These are phyloP conservation scores for Stagonosporopsis tanaceti DNA, from an alignment of 2,329 filamentous ascomycete genomes.

Conservation along the genomic window DNA sequence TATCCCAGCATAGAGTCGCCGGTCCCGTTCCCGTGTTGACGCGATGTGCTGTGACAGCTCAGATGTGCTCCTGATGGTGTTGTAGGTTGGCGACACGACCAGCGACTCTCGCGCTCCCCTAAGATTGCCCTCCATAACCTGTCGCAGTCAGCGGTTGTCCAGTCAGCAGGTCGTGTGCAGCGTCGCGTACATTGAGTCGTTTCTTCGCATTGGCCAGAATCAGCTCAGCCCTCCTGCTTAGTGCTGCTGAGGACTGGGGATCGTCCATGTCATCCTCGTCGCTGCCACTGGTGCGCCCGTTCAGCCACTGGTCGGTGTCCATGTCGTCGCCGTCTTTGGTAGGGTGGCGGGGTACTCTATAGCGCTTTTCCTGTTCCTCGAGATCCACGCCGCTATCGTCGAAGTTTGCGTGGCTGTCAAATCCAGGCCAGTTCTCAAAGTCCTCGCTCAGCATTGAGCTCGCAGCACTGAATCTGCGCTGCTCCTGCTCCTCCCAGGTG, in stretches of 20 bases:
- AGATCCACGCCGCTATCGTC: slow-evolving; percentile 47
- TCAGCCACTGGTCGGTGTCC: slow-evolving; percentile 46
- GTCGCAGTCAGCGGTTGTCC: slow-evolving; percentile 36
- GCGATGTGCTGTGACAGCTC: slow-evolving; percentile 46
- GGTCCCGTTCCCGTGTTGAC: slow-evolving; percentile 46
- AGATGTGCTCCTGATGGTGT: slow-evolving; percentile 46
- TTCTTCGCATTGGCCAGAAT: slow-evolving; percentile 94
- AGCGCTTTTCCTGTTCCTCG: slow-evolving; percentile 43
- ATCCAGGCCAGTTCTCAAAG: slow-evolving; percentile 52
- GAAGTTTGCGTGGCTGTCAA: slow-evolving; percentile 40
- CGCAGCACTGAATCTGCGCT: slow-evolving; percentile 42
- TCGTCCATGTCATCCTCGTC: slow-evolving; percentile 59
- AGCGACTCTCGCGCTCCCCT: slow-evolving; percentile 77
- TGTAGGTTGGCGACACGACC: slow-evolving; percentile 61
- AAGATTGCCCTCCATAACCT: slow-evolving; percentile 95
- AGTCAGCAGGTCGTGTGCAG: slow-evolving; percentile 3
- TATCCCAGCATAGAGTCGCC: slow-evolving; percentile 46
- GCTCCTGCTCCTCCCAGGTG: slow-evolving; percentile 31
- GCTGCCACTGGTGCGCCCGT: slow-evolving; percentile 52
- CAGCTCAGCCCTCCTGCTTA: slow-evolving; percentile 76
- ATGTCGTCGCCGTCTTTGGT: slow-evolving; percentile 49
- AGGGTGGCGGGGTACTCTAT: slow-evolving; percentile 38
- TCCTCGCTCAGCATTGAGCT: slow-evolving; percentile 57
- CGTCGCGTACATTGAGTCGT: slow-evolving; percentile 75
- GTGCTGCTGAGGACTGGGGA: slow-evolving; percentile 69